Base-by-base conservation (phyloP, 2,329 filamentous ascomycete genomes). In the Fusarium citri region DNA sequence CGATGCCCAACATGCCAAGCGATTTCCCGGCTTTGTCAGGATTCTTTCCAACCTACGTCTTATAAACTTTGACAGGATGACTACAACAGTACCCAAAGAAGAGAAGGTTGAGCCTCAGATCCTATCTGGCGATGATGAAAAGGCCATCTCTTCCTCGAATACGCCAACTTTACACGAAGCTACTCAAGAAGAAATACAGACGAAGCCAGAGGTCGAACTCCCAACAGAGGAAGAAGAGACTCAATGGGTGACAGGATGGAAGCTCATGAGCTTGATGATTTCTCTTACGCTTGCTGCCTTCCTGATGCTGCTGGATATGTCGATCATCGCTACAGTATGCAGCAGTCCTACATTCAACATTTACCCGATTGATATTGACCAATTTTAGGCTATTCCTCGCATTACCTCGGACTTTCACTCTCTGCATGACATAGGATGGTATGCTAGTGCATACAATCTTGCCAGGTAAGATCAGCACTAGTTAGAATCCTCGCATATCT, bases 371-470 rank as follows among this genome's bases (percentile, higher is more conserved):
- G 18, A 37, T 42, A 28, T 54, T 71, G 20, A 50, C n/a, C 26
- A 30, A 16, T 30, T 54, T 45, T n/a, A 82, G 80, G 80, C 85
- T 5, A 80, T 85, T 55, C 85, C 85, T 2, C 76, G 78, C 50
- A 87, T 87, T 58, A 87, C 85, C 0, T 82, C 79, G 47, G 78
- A 84, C 22, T 85, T 86, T 73, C 81, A 86, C 59, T 82, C 83
- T 15, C 76, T 87, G 1, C 73, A 77, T 4, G 86, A 88, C 68
- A 83, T 88, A 16, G 86, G 86, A 40, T 88, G 86, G 86, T 88
- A 88, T 71, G 83, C 82, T 6, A 83, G 82, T 50, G 82, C 83
- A 22, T 86, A 86, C 69, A 81, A 82, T 34, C 77, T 87, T 40
- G 76, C 82, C 16, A 84, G 79, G 80, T 80, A 78, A 49, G 72